Evolutionary conservation across 2,329 filamentous ascomycete species (phyloP).

Genomic region (Elsinoe australis): DNA sequence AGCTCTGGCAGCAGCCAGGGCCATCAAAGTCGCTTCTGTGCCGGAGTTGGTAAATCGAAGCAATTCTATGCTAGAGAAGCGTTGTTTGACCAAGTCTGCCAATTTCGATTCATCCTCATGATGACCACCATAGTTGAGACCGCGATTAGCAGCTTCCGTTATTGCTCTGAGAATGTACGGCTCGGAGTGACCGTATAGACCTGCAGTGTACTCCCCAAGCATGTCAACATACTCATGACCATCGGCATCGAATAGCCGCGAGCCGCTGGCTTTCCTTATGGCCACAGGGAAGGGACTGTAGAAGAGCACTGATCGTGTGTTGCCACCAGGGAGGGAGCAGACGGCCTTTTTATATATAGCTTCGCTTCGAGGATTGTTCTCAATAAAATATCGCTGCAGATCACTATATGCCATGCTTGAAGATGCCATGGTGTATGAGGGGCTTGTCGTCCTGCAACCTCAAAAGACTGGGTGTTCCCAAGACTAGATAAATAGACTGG

Average conservation of each 20-base stretch:
- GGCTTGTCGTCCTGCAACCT: too few relatives aligned
- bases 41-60: conserved; percentile 59
- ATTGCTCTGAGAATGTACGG: conserved; percentile 47
- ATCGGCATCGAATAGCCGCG: conserved; percentile 29
- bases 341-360: conserved; percentile 25
- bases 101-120: conserved; percentile 46
- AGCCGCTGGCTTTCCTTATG: conserved; percentile 27
- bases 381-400: not conserved
- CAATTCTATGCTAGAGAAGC: conserved; percentile 47
- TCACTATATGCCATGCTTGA: not conserved
- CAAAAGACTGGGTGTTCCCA: too few relatives aligned
- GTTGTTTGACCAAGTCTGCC: conserved; percentile 45
- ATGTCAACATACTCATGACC: conserved; percentile 43
- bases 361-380: not conserved
- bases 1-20: conserved; percentile 47
- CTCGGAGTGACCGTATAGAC: conserved; percentile 59
- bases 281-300: conserved; percentile 34
- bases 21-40: conserved; percentile 57
- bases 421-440: not conserved
- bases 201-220: conserved; percentile 56
- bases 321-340: conserved; percentile 32
- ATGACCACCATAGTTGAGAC: conserved; percentile 50
- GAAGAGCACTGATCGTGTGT: conserved; percentile 33
- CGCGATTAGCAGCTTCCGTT: conserved; percentile 39
- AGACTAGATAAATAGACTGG: too few relatives aligned